A percentile compares a stretch with the other conserved stretches of the same genome.
Evolutionary conservation across 768 basidiomycete species (phyloP).

Genomic region (Collybia nuda): DNA sequence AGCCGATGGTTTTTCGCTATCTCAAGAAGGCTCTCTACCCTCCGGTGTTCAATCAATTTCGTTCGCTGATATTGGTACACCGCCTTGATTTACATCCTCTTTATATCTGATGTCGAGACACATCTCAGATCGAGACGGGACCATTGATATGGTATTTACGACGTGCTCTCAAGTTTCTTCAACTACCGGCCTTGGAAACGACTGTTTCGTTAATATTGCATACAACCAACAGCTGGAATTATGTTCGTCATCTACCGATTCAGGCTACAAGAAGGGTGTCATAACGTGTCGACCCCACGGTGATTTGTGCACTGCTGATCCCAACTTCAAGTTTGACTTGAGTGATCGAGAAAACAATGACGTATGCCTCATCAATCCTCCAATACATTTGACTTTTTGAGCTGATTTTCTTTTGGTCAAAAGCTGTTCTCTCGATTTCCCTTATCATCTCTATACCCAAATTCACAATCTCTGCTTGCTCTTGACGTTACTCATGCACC

Average conservation of each 20-base stretch:
- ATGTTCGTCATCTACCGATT: constrained; percentile 60
- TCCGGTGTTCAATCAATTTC: constrained; percentile 73
- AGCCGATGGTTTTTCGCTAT: constrained; percentile 67
- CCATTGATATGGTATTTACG: constrained; percentile 92
- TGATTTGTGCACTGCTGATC: constrained; percentile 80
- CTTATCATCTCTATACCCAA: constrained; percentile 56
- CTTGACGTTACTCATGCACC: constrained; percentile 66
- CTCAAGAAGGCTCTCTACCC: constrained; percentile 69
- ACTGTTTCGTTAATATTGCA: constrained; percentile 86
- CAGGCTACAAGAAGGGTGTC: constrained; percentile 46
- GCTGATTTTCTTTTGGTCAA: neutral
- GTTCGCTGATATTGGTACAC: constrained; percentile 87
- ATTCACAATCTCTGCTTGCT: constrained; percentile 60
- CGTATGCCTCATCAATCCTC: constrained; percentile 29
- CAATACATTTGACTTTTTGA: neutral
- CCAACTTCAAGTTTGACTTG: constrained; percentile 77
- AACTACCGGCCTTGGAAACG: constrained; percentile 67
- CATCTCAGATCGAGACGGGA: constrained; percentile 84
- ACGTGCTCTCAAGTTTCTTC: constrained; percentile 75
- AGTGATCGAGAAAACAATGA: constrained; percentile 46
- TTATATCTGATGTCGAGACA: constrained; percentile 1
- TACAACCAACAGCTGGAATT: constrained; percentile 90
- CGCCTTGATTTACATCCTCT: neutral
- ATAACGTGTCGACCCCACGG: constrained; percentile 73
- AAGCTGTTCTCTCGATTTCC: constrained; percentile 71